These are phyloP conservation scores for Ceratocystis destructans DNA, from an alignment of 2,329 filamentous ascomycete species.

Conservation along the genomic window DNA sequence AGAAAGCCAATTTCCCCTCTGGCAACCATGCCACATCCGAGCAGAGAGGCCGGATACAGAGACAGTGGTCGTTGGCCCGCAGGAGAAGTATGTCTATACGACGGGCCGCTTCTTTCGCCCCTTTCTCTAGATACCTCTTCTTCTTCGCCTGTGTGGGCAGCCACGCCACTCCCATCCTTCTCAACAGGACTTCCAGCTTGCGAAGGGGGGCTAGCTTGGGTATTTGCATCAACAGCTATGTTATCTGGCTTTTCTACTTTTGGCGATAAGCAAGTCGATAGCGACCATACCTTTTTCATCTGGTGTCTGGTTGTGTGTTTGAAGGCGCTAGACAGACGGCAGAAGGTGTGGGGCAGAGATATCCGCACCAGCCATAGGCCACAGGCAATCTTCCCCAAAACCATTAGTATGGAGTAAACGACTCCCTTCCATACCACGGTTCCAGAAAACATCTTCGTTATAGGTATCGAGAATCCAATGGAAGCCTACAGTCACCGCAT, in stretches of 20 bases:
- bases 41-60: conserved; percentile 51
- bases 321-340: neutral
- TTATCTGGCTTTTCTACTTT: neutral
- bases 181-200: neutral
- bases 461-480: conserved; percentile 39
- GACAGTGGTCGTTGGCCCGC: conserved; percentile 34
- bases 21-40: conserved; percentile 57
- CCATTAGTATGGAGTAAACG: conserved; percentile 60
- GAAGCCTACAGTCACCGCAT: neutral
- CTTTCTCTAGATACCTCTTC: neutral
- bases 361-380: conserved; percentile 41
- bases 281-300: neutral
- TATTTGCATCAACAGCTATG: neutral
- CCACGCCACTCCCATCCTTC: neutral
- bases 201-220: neutral
- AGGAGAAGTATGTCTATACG: neutral
- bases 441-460: conserved; percentile 52
- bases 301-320: neutral
- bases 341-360: neutral
- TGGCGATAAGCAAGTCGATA: neutral
- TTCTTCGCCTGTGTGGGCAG: neutral
- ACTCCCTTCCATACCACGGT: conserved; percentile 57
- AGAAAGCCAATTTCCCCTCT: conserved; percentile 63
- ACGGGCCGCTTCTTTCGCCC: neutral
- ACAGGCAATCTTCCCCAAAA: conserved; percentile 45